Evolutionary conservation across 805 yeast genomes (phyloP), one percentile per base, ranked within the genome.

Genomic region (Citeromyces matritensis): DNA sequence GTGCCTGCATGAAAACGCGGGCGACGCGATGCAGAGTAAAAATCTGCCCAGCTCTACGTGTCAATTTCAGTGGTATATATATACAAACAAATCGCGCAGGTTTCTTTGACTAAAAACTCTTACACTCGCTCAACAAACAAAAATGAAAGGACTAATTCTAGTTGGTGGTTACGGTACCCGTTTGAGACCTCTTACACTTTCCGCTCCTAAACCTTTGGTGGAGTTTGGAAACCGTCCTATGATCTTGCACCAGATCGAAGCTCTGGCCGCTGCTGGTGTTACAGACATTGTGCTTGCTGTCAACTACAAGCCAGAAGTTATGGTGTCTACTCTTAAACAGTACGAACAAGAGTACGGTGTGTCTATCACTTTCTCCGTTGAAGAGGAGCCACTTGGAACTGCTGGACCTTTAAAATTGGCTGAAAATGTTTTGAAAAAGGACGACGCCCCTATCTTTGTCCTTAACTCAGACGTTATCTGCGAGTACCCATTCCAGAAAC

Each of bases 161-260:
- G 97, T 88, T 49, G 98, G 98, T 56, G 98, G 98, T 62, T 91
- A 86, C 69, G 99, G 99, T 71, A 91, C 99, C 53, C 91, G 99
- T 69, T 80, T 91, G 68, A 86, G 99, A 74, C 99, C 99, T 40
- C 69, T 91, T 51, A 86, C 97, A 40, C 67, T 86, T 48, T 84
- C 96, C 37, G 71, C 78, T 42, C 97, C 97, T 58, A 86, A 86
- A 65, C 97, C 97, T 32, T 69, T 86, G 60, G 96, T 86, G 42
- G 97, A 88, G 65, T 91, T 91, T 52, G 99, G 82, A 58, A 91
- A 91, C 82, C 82, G 88, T 66, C 97, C 99, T 51, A 91, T 91
- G 98, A 91, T 91, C 49, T 68, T 84, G 48, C 98, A 91, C 60
- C 99, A 91, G 68, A 85, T 91, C 55, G 96, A 91, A 66, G 95